Evolutionary conservation across 2,329 filamentous ascomycete genomes (phyloP).

Genomic region (Elsinoe perseae): DNA sequence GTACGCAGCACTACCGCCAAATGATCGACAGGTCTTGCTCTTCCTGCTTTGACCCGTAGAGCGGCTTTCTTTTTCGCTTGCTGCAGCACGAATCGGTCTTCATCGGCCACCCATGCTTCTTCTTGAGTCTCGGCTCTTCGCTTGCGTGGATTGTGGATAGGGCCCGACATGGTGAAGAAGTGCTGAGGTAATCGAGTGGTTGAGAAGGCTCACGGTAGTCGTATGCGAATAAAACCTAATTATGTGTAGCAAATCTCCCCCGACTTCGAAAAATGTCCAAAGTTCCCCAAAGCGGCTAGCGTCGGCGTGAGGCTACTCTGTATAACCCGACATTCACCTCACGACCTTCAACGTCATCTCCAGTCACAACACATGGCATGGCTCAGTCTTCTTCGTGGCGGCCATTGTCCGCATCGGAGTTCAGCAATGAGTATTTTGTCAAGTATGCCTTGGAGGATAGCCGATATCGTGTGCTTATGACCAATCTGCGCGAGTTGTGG

Average conservation of each 20-base stretch:
- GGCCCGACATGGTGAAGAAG: slow-evolving; percentile 1
- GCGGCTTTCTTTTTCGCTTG: slow-evolving; percentile 98
- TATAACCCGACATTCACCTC: neutral
- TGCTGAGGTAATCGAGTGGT: no score
- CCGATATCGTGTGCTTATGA: slow-evolving; percentile 59
- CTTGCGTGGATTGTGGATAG: slow-evolving; percentile 34
- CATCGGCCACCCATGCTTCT: slow-evolving; percentile 73
- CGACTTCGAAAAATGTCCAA: neutral
- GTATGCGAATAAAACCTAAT: no score
- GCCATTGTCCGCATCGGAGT: neutral
- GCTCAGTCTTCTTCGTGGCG: neutral
- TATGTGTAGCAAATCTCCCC: no score
- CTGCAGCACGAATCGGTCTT: slow-evolving; percentile 91
- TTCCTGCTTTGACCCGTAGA: slow-evolving; percentile 82
- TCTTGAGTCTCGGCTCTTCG: slow-evolving; percentile 40
- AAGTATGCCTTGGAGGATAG: slow-evolving; percentile 49
- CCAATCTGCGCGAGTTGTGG: slow-evolving; percentile 70
- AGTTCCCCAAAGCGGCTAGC: slow-evolving; percentile 1
- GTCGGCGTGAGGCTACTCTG: neutral
- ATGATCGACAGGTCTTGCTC: slow-evolving; percentile 89
- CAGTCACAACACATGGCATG: neutral
- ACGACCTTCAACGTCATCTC: neutral
- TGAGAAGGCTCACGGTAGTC: no score
- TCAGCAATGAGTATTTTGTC: slow-evolving; percentile 43
- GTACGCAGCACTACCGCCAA: slow-evolving; percentile 84